A percentile compares a stretch with the other conserved stretches of the same genome.
Evolutionary conservation across 2,329 filamentous ascomycete species (phyloP).

Genomic region (Ceratocystis cubensis): DNA sequence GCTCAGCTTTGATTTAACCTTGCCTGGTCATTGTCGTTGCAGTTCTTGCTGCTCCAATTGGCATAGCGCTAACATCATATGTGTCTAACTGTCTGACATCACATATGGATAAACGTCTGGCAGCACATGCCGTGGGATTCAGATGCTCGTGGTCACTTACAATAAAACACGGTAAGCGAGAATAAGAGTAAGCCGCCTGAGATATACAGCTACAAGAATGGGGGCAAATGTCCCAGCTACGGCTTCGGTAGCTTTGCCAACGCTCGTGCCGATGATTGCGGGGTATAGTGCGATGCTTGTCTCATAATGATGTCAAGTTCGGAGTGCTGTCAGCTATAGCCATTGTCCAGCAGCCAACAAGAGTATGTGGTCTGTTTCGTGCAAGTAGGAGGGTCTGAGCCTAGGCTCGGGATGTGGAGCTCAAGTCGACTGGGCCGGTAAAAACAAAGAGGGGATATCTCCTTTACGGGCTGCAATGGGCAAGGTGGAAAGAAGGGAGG

Average conservation of each 20-base stretch:
- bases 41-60: conserved; percentile 24
- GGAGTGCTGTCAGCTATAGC: conserved; percentile 33
- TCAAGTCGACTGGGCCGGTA: background rate
- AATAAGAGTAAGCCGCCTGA: conserved; percentile 38
- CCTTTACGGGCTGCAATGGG: background rate
- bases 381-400: conserved; percentile 16
- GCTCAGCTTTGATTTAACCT: no score
- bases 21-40: no score
- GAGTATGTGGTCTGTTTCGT: conserved; percentile 33
- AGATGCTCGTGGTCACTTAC: conserved; percentile 41
- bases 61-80: conserved; percentile 38
- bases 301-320: conserved; percentile 34
- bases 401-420: no score
- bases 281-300: conserved; percentile 40
- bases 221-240: no score
- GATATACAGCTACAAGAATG: conserved; percentile 36
- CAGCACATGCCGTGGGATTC: conserved; percentile 41
- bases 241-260: conserved; percentile 27
- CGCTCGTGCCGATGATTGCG: conserved; percentile 42
- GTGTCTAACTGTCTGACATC: conserved; percentile 41
- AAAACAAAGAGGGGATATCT: background rate
- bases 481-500: no score
- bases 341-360: conserved; percentile 37
- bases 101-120: conserved; percentile 56
- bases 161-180: conserved; percentile 37